phyloP scores from a whole-genome alignment of 352 stramenopile genomes.

The Phytophthora vignae region DNA sequence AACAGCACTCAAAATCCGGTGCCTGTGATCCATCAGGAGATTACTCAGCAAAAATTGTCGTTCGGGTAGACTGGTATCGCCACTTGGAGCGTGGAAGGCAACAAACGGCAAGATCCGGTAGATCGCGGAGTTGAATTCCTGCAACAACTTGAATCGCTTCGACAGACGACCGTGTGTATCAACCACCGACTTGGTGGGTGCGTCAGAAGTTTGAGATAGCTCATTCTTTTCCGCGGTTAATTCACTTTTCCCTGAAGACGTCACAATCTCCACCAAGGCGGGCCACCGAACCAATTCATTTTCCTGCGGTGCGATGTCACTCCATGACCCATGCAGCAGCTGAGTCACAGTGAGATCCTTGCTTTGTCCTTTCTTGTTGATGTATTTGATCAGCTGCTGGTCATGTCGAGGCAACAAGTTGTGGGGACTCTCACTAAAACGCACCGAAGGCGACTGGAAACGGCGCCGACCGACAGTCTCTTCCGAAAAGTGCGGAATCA shows the following conservation, averaged over 20 bases:
- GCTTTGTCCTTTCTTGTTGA: constrained; percentile 65
- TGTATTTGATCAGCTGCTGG: constrained; percentile 76
- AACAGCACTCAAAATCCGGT: constrained; percentile 77
- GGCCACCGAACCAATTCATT: constrained; percentile 79
- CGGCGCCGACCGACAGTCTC: constrained; percentile 58
- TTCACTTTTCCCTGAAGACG: constrained; percentile 21
- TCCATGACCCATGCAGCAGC: constrained; percentile 64
- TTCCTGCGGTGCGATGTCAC: constrained; percentile 63
- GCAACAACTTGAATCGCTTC: constrained; percentile 75
- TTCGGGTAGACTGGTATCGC: constrained; percentile 2
- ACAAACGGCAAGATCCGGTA: constrained; percentile 69
- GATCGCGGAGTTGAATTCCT: constrained; percentile 75
- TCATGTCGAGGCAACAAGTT: constrained; percentile 52
- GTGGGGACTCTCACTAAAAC: constrained; percentile 27
- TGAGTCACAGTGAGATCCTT: constrained; percentile 63
- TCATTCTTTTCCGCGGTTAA: constrained; percentile 14
- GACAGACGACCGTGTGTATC: constrained; percentile 55
- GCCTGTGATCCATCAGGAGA: constrained; percentile 54
- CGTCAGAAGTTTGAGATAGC: not conserved
- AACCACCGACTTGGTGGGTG: constrained; percentile 2
- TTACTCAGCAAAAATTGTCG: constrained; percentile 39
- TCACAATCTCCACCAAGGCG: constrained; percentile 67
- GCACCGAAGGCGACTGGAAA: constrained; percentile 49
- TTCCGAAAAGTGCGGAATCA: constrained; percentile 73
- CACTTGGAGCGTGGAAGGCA: constrained; percentile 37